Conservation (phyloP, 2,329 filamentous ascomycete species). For the Remersonia thermophila region DNA sequence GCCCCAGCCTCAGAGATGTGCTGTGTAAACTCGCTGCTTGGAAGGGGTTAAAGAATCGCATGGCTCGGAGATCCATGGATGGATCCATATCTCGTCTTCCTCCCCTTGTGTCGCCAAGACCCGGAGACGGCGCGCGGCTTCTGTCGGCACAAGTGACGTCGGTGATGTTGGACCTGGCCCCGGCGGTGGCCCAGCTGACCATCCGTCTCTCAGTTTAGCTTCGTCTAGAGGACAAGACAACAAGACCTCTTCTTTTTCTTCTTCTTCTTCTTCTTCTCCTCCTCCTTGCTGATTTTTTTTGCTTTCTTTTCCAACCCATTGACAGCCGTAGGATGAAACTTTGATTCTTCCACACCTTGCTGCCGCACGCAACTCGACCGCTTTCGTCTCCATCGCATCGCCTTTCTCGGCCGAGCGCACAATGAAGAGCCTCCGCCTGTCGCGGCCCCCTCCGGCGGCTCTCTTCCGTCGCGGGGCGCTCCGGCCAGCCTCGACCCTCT, state of each 20-base stretch:
- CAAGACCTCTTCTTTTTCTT: neutral
- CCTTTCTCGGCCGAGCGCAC: neutral
- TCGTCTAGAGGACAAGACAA: neutral
- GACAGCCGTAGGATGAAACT: too few species aligned
- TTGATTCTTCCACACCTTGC: too few species aligned
- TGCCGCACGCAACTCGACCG: too few species aligned
- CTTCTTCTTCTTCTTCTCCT: too few species aligned
- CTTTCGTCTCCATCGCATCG: neutral
- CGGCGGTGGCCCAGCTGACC: neutral
- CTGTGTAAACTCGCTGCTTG: too few species aligned
- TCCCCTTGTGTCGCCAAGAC: neutral
- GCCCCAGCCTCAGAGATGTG: too few species aligned
- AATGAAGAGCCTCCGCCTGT: constrained; percentile 14
- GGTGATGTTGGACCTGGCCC: constrained; percentile 2
- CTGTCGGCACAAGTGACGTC: constrained; percentile 20
- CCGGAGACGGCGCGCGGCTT: constrained; percentile 13
- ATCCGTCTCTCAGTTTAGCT: too few species aligned
- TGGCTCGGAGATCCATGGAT: too few species aligned
- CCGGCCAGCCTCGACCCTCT: constrained; percentile 6
- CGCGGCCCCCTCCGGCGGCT: constrained; percentile 2
- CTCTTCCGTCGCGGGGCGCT: constrained; percentile 8
- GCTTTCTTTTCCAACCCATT: too few species aligned
- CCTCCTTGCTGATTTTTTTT: too few species aligned
- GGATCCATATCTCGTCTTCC: too few species aligned
- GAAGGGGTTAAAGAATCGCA: too few species aligned